Evolutionary conservation across 306 rosid species (phyloP).

Genomic region (Gynostemma pentaphyllum): DNA sequence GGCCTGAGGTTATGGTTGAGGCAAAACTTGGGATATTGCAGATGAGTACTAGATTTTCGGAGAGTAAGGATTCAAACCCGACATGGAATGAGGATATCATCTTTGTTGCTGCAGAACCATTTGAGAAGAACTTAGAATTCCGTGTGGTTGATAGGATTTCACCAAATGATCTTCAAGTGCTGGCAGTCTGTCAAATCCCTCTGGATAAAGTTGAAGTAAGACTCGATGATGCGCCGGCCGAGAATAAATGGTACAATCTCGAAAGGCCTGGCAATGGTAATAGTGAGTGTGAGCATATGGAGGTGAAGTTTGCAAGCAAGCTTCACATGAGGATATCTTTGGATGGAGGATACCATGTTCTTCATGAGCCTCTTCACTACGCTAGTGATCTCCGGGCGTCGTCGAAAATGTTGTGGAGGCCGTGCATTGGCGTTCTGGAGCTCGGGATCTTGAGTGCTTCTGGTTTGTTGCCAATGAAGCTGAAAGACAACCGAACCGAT

Average conservation of each 20-base stretch:
- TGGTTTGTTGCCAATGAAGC: constrained; percentile 30
- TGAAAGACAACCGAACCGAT: constrained; percentile 24
- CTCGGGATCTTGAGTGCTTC: constrained; percentile 31
- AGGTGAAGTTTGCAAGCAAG: constrained; percentile 32
- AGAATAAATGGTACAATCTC: constrained; percentile 19
- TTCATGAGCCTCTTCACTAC: constrained; percentile 37
- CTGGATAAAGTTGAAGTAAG: constrained; percentile 19
- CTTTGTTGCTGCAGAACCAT: constrained; percentile 41
- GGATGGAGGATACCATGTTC: constrained; percentile 50
- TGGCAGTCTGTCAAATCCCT: constrained; percentile 26
- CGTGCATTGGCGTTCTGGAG: constrained; percentile 34
- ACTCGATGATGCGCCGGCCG: constrained; percentile 1
- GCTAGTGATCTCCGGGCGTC: constrained; percentile 36
- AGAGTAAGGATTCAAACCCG: constrained; percentile 16
- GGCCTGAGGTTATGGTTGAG: constrained; percentile 24
- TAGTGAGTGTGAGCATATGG: neutral
- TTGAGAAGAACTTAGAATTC: constrained; percentile 23
- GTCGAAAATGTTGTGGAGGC: constrained; percentile 13
- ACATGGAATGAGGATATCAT: constrained; percentile 41
- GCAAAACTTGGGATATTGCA: constrained; percentile 23
- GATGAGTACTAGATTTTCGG: constrained; percentile 20
- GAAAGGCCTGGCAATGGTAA: constrained; percentile 7
- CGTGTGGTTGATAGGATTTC: constrained; percentile 23
- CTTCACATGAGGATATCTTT: constrained; percentile 31
- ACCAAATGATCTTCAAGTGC: constrained; percentile 1